These are phyloP conservation scores for Plasmodium billcollinsi DNA, from an alignment of 169 alveolate species.

Conservation along the genomic window DNA sequence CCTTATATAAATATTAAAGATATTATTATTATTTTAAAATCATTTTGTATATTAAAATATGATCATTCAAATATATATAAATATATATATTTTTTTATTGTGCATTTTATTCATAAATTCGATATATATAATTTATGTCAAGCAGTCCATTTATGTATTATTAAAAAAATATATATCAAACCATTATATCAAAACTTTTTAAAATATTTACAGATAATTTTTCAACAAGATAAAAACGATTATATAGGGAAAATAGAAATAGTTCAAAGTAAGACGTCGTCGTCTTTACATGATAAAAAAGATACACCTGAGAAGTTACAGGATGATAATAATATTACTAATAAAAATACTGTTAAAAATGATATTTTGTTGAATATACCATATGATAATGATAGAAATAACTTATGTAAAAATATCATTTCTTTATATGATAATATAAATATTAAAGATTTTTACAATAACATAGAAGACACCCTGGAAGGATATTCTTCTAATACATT, in stretches of 20 bases:
- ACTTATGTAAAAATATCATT: not conserved
- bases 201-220: conserved; percentile 9
- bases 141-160: conserved; percentile 55
- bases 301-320: not conserved
- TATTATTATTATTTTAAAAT: conserved; percentile 51
- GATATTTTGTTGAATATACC: not conserved
- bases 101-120: conserved; percentile 56
- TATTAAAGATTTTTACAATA: conserved; percentile 11
- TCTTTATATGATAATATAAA: conserved; percentile 34
- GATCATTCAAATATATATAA: conserved; percentile 65
- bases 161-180: conserved; percentile 41
- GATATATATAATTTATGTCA: conserved; percentile 31
- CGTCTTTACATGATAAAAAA: not conserved
- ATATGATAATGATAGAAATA: not conserved
- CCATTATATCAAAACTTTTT: conserved; percentile 50
- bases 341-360: not conserved
- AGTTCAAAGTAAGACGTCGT: not conserved
- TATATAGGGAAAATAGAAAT: not conserved
- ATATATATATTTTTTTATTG: conserved; percentile 68
- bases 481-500: not conserved
- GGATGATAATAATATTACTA: not conserved
- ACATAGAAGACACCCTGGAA: conserved; percentile 8
- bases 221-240: conserved; percentile 1
- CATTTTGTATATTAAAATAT: conserved; percentile 62
- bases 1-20: conserved; percentile 71